phyloP scores from a whole-genome alignment of 768 basidiomycete species.

The Lactarius vividus region DNA sequence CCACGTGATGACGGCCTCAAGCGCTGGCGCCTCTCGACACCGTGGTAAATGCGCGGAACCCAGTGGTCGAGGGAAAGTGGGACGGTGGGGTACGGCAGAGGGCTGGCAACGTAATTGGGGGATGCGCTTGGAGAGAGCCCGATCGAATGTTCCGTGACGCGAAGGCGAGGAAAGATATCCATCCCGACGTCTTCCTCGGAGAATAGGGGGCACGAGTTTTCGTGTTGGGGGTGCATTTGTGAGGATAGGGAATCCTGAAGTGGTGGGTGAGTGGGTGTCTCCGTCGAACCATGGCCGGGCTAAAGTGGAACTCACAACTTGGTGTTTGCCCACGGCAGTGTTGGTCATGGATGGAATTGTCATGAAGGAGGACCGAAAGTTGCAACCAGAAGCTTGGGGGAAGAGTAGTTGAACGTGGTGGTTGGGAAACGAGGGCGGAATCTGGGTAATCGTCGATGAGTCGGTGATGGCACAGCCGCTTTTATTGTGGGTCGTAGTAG shows the following conservation, averaged over 20 bases:
- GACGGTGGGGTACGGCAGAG: background rate
- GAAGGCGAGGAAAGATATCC: constrained; percentile 4
- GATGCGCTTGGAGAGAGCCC: constrained; percentile 9
- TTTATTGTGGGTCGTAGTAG: constrained; percentile 1
- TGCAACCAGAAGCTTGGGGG: background rate
- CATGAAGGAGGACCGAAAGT: background rate
- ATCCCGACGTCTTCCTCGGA: background rate
- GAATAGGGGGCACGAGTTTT: background rate
- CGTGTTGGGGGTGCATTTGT: background rate
- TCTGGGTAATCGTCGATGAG: background rate
- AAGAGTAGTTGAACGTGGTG: background rate
- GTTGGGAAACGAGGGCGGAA: background rate
- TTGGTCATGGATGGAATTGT: background rate
- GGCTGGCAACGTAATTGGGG: constrained; percentile 10
- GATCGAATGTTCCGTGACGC: constrained; percentile 4
- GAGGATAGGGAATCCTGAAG: background rate
- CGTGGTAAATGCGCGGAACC: constrained; percentile 12
- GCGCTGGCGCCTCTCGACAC: constrained; percentile 16
- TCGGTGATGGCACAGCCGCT: background rate
- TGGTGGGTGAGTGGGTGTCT: background rate
- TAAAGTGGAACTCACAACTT: constrained; percentile 1
- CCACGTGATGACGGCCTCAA: constrained; percentile 11
- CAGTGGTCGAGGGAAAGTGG: background rate
- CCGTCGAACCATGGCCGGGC: background rate
- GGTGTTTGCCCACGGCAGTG: background rate